Evolutionary conservation across 202 grass and related monocot species (phyloP), one percentile per base, ranked within the genome.

Genomic region (Elaeis oleifera): DNA sequence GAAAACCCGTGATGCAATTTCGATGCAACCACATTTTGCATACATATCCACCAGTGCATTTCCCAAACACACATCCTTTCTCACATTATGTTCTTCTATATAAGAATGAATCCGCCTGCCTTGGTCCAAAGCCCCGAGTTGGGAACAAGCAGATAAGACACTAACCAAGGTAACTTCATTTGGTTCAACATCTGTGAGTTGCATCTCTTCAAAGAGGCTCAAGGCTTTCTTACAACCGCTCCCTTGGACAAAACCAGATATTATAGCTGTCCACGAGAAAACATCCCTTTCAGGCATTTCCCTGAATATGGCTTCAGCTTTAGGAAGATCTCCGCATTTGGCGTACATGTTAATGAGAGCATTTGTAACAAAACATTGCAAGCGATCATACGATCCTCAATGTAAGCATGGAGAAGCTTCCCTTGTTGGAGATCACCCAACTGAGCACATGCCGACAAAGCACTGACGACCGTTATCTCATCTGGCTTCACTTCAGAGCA

Each of bases 11-110:
- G 62, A 51, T 60, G 90, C 78, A 23, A 73, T 72, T 1, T 83
- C 81, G 14, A 77, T 78, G 76, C 78, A 83, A 8, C 84, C 83
- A 68, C 86, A 90, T 64, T 96, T 90, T 74, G 78, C 83, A 75
- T 96, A 96, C 86, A 96, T 96, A 78, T 90, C 90, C 1, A 96
- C 55, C 14, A 96, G 77, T 23, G 83, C 75, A 65, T 80, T 90
- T 59, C 76, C 61, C 50, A 96, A 65, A 53, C 73, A 85, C 4
- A 74, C 22, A 49, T 96, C 86, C 67, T 69, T 76, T 52, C 5
- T 64, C 31, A 90, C 67, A 53, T 90, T 84, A 11, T 77, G 85
- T 6, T 96, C 84, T 50, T 88, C 53, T 57, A 96, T 85, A 58
- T 85, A 85, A 58, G 76, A 49, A 26, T 96, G 84, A 52, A 96